Conservation (phyloP, 192 early-diverging fungal species). For the Coemansia sp. region DNA sequence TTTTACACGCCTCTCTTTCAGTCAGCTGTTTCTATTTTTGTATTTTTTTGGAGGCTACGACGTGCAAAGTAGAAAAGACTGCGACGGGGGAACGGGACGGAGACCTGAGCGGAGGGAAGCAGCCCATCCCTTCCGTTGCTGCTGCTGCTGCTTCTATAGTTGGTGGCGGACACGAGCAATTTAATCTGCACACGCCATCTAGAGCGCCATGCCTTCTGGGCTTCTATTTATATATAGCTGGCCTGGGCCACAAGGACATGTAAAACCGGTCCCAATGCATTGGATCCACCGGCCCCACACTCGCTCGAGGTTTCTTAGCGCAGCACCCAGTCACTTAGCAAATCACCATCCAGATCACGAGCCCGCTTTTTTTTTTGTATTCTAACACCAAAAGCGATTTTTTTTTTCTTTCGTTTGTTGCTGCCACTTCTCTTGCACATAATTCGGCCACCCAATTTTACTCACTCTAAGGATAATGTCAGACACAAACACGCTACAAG, state of each 20-base stretch:
- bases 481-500: conserved; percentile 18
- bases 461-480: conserved; percentile 18
- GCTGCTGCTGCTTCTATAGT: neutral
- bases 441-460: neutral
- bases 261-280: neutral
- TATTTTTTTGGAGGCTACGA: neutral
- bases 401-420: neutral
- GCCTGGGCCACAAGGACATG: neutral
- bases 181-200: conserved; percentile 4
- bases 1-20: neutral
- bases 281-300: neutral
- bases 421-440: neutral
- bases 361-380: neutral
- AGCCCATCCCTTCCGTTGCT: neutral
- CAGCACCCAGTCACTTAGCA: neutral
- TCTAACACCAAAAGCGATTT: neutral
- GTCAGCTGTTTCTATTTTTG: neutral
- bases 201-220: neutral
- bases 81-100: neutral
- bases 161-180: neutral
- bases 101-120: neutral
- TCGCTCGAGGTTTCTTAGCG: neutral
- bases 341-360: neutral
- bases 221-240: neutral
- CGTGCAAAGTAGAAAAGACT: neutral